Conservation (phyloP, 2,329 filamentous ascomycete species). For the Scorias spongiosa region DNA sequence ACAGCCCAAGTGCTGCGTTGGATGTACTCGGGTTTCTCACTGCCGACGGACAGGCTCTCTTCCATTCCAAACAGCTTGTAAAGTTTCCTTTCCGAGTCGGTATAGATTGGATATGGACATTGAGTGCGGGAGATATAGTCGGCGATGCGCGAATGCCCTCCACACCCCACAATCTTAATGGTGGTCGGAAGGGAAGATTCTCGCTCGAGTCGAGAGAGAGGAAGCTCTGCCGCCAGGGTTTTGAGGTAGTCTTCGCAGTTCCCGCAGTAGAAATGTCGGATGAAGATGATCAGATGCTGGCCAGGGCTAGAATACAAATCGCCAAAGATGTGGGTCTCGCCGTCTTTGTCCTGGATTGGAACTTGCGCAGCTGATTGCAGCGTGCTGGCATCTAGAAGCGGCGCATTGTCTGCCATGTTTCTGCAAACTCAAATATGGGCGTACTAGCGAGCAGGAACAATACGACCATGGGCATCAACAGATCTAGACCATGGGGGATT, state of each 20-base stretch:
- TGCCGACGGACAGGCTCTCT: conserved; percentile 10
- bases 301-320: neutral
- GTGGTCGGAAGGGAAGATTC: conserved; percentile 10
- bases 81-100: conserved; percentile 16
- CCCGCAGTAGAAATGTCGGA: conserved; percentile 27
- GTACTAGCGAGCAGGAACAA: too few species aligned
- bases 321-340: neutral
- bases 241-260: conserved; percentile 20
- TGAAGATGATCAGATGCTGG: conserved; percentile 21
- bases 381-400: neutral
- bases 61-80: conserved; percentile 20
- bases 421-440: neutral
- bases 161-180: conserved; percentile 22
- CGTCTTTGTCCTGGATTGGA: neutral
- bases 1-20: neutral
- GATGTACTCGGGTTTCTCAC: conserved; percentile 15
- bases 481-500: too few species aligned
- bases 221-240: conserved; percentile 12
- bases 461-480: too few species aligned
- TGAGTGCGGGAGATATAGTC: conserved; percentile 16
- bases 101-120: conserved; percentile 19
- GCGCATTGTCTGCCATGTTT: neutral
- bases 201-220: conserved; percentile 8
- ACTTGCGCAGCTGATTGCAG: neutral
- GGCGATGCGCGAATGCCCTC: conserved; percentile 15